These are phyloP conservation scores for Geotrichum aggregatum DNA, from an alignment of 1,139 yeast genomes.

Conservation along the genomic window DNA sequence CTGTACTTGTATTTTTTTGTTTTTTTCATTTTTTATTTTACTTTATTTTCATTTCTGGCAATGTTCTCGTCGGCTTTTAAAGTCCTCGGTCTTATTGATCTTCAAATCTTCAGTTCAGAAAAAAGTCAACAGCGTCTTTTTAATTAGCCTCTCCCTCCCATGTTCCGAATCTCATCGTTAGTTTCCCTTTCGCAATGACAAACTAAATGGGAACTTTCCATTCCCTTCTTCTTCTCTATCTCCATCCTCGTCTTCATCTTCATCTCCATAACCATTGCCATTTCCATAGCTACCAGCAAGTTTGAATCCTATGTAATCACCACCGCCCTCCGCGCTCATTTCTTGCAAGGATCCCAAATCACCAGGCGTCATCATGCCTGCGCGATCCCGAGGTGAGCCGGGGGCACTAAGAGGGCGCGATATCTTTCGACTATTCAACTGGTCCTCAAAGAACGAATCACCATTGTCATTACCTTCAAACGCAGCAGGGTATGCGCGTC, in stretches of 20 bases:
- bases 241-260: slow-evolving; percentile 41
- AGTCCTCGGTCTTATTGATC: too few relatives aligned
- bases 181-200: too few relatives aligned
- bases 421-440: slow-evolving; percentile 52
- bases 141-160: too few relatives aligned
- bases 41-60: too few relatives aligned
- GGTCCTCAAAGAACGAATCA: slow-evolving; percentile 50
- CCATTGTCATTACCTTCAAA: slow-evolving; percentile 41
- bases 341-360: slow-evolving; percentile 96
- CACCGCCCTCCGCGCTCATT: slow-evolving; percentile 70
- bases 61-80: too few relatives aligned
- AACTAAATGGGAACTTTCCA: slow-evolving; percentile 26
- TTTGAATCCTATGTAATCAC: slow-evolving; percentile 76
- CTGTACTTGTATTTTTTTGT: too few relatives aligned
- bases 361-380: slow-evolving; percentile 90
- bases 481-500: slow-evolving; percentile 89
- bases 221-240: slow-evolving; percentile 39
- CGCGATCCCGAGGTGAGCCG: slow-evolving; percentile 71
- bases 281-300: slow-evolving; percentile 48
- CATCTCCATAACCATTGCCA: slow-evolving; percentile 31
- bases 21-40: too few relatives aligned
- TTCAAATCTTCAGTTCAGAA: too few relatives aligned
- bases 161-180: too few relatives aligned
- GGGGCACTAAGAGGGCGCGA: slow-evolving; percentile 93
- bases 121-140: too few relatives aligned